These are phyloP conservation scores for Venustampulla echinocandica DNA, from an alignment of 495 filamentous ascomycete genomes.

Conservation along the genomic window DNA sequence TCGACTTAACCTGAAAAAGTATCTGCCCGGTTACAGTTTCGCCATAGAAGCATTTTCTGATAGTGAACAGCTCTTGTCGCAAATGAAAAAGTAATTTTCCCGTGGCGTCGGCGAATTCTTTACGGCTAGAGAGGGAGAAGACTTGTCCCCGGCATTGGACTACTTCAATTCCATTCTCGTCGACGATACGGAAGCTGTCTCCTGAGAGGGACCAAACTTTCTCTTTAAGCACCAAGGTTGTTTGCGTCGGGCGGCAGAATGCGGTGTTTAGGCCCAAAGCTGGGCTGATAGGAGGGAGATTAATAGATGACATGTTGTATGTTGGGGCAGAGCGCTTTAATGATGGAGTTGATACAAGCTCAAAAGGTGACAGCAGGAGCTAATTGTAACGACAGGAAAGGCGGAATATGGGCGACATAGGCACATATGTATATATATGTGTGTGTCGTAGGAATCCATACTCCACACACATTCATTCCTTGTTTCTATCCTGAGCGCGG, in stretches of 20 bases:
- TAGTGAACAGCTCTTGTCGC: conserved; percentile 6
- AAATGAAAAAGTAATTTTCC: conserved; percentile 11
- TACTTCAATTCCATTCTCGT: conserved; percentile 13
- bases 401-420: no score
- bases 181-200: conserved; percentile 42
- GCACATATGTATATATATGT: no score
- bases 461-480: no score
- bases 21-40: conserved; percentile 34
- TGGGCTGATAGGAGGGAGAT: conserved; percentile 28
- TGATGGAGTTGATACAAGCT: background rate
- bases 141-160: conserved; percentile 11
- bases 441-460: no score
- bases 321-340: background rate
- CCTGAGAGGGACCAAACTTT: conserved; percentile 45
- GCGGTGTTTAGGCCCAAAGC: conserved; percentile 39
- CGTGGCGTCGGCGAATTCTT: conserved; percentile 10
- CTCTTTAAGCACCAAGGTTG: conserved; percentile 46
- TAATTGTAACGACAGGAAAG: no score
- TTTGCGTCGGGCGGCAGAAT: conserved; percentile 36
- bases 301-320: conserved; percentile 4
- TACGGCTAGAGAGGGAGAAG: conserved; percentile 16
- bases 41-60: conserved; percentile 18
- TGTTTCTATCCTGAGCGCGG: no score
- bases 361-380: no score
- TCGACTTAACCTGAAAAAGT: conserved; percentile 45